Evolutionary conservation across 2,329 filamentous ascomycete genomes (phyloP).

Genomic region (Cordyceps javanica): DNA sequence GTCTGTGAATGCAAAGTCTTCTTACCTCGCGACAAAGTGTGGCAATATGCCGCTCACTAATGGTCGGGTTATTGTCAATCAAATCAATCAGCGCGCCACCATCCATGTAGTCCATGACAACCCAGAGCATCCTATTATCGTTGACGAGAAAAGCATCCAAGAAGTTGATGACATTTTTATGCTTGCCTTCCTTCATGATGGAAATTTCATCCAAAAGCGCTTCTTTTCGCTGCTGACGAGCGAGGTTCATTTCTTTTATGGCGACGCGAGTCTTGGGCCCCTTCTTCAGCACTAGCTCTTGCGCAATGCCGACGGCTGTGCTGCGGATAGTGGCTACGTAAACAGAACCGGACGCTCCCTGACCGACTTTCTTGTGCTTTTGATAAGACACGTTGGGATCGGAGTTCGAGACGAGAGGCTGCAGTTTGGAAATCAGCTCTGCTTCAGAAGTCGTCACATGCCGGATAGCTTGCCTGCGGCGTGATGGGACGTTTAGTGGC

Average conservation of each 20-base stretch:
- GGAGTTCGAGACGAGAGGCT: constrained; percentile 90
- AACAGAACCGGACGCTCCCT: constrained; percentile 96
- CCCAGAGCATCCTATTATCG: constrained; percentile 93
- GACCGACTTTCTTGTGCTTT: constrained; percentile 99
- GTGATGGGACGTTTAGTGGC: constrained; percentile 4
- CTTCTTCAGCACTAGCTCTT: constrained; percentile 70
- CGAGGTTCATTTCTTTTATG: constrained; percentile 99
- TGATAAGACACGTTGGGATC: constrained; percentile 92
- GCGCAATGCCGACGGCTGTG: constrained; percentile 73
- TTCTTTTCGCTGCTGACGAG: constrained; percentile 94
- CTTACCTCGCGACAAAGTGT: constrained; percentile 93
- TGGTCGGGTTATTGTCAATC: constrained; percentile 92
- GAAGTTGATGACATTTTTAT: constrained; percentile 98
- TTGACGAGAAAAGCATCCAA: constrained; percentile 94
- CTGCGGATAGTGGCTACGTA: constrained; percentile 96
- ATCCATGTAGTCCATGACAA: constrained; percentile 99
- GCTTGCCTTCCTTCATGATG: constrained; percentile 98
- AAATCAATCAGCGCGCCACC: constrained; percentile 95
- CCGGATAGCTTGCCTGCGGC: constrained; percentile 3
- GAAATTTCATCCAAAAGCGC: constrained; percentile 99
- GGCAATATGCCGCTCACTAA: constrained; percentile 94
- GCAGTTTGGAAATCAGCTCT: constrained; percentile 93
- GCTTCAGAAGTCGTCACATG: constrained; percentile 79
- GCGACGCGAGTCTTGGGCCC: constrained; percentile 84
- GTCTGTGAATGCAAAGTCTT: background rate